Base-by-base conservation (phyloP, 2,329 filamentous ascomycete species). In the Raffaelea deltoideospora region DNA sequence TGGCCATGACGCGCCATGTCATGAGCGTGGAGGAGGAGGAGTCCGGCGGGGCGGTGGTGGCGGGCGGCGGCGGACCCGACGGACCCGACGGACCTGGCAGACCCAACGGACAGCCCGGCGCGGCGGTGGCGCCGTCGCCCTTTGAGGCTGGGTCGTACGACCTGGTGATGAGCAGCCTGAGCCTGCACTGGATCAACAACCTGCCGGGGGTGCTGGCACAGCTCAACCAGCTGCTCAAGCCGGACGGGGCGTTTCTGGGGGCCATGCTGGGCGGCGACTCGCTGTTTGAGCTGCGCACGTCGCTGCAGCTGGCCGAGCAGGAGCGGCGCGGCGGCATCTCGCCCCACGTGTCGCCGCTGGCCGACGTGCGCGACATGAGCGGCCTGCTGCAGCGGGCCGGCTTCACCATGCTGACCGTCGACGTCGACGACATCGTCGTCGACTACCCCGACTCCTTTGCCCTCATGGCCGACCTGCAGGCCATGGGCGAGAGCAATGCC, bases 201-300 rank as follows among this genome's bases (percentile, higher is more conserved):
- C 72, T 98, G 5, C 90, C 90, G 0, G 82, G 80, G 1, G 64
- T 92, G 10, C 68, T 98, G 3, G 67, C 76, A 2, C 84, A 93
- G 52, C 79, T 95, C 53, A 93, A 94, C 63, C 70, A 72, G 45
- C 64, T 92, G 24, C 69, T 98, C 20, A 93, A 92, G 57, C 86
- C 88, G 0, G 90, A 98, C 55, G 70, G 72, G 39, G 86, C 92
- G 2, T 94, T 98, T 52, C 77, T 98, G 33, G 88, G 82, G 13
- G 88, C 88, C 46, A 98, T 98, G 87, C 78, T 94, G 42, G 90
- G 90, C 38, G 90, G 90, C 0, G 90, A 98, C 56, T 88, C 83
- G 8, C 67, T 98, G 1, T 98, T 79, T 53, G 90, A 98, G 63
- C 69, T 98, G 37, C 82, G 90, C 24, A 93, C 88, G 0, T 90